Evolutionary conservation across 2,329 filamentous ascomycete genomes (phyloP), one percentile per base, ranked within the genome.

Genomic region (Catunica adiposa): DNA sequence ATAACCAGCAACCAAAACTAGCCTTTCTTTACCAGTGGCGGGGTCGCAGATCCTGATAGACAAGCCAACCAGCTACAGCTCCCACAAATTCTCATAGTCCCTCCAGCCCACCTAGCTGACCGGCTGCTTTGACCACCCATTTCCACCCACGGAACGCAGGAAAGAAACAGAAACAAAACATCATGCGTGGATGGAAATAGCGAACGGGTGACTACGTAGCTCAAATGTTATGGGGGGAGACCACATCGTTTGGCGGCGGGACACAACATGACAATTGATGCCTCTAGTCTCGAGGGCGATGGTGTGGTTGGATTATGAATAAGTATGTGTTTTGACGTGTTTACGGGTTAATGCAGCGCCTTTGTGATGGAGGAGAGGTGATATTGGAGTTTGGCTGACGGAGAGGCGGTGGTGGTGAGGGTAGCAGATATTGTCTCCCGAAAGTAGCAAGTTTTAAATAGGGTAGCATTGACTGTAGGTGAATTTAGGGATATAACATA

Each of bases 331-430:
- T 48, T 48, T 48, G 44, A 48, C 17, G 11, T 48, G 8, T 14
- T 23, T 20, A 15, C 23, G 17, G 44, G 20, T 48, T 26, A 9
- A n/a, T 25, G 44, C 44, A 48, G 44, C 23, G 22, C 23, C 44
- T 11, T 48, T 48, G 44, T 48, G 44, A 48, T 26, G 44, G 44
- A 48, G 11, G n/a, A 22, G 22, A 48, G 44, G 44, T 48, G 44
- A 48, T 48, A 26, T 25, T 48, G 22, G 44, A 9, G 11, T 11
- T 48, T 48, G 20, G 44, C 44, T 48, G 44, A 22, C 44, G 15
- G 44, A 48, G 44, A 20, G 15, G 40, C 11, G 40, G 22, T 11
- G 22, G 22, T 48, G 22, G 44, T 48, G 44, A 29, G 44, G 44
- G 23, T 26, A 22, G 44, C 22, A 48, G 44, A 48, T 48, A 8